A percentile compares a stretch with the other conserved stretches of the same genome.
Conservation (phyloP, 2,329 filamentous ascomycete species). For the Colletotrichum liaoningense region DNA sequence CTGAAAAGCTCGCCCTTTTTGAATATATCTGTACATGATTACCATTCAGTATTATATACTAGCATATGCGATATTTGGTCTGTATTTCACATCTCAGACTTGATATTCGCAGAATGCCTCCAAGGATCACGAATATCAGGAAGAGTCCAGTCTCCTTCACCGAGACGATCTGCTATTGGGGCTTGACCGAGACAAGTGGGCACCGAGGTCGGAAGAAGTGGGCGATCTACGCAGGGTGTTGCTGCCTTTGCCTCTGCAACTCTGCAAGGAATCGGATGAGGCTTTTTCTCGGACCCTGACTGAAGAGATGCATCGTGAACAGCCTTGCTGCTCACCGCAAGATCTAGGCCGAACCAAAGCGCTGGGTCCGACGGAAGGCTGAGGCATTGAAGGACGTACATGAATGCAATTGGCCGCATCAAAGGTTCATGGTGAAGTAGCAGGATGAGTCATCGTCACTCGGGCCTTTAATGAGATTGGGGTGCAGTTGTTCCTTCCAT, state of each 20-base stretch:
- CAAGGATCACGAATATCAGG: not conserved
- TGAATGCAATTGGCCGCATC: not conserved
- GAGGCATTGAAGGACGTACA: not conserved
- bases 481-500: not conserved
- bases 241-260: too few relatives aligned
- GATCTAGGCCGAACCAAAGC: not conserved
- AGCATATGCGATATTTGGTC: too few relatives aligned
- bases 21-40: too few relatives aligned
- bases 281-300: conserved; percentile 26
- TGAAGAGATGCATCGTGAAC: conserved; percentile 26
- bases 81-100: too few relatives aligned
- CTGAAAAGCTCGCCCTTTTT: too few relatives aligned
- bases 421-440: not conserved
- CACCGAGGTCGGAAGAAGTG: conserved; percentile 11
- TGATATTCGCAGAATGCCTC: not conserved
- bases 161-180: conserved; percentile 10
- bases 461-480: not conserved
- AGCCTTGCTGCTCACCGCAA: conserved; percentile 14
- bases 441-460: not conserved
- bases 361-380: not conserved
- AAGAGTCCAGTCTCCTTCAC: not conserved
- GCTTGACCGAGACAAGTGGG: conserved; percentile 30
- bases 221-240: conserved; percentile 31
- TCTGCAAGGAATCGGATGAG: not conserved
- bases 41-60: too few relatives aligned